A percentile compares a stretch with the other conserved stretches of the same genome.
phyloP scores from a whole-genome alignment of 768 basidiomycete species.

The Scleroderma bovista region DNA sequence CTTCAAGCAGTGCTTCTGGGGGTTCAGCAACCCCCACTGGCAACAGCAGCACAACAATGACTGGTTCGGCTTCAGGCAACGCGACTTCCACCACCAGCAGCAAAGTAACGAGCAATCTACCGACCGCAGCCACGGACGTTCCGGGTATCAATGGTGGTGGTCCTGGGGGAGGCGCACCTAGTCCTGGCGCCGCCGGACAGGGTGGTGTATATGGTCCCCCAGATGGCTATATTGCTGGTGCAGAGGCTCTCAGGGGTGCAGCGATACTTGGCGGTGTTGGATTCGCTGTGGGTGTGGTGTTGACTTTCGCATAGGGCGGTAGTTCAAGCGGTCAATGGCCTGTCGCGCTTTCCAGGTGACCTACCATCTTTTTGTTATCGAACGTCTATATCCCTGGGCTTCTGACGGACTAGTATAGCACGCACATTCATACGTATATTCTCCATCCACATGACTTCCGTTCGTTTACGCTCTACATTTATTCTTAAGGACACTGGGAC shows the following conservation, averaged over 20 bases:
- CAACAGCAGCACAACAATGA: conserved; percentile 13
- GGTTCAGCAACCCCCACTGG: conserved; percentile 14
- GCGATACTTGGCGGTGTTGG: conserved; percentile 40
- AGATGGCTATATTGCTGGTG: conserved; percentile 61
- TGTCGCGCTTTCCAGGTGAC: conserved; percentile 1
- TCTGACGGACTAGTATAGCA: conserved; percentile 12
- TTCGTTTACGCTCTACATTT: conserved; percentile 22
- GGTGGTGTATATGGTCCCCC: conserved; percentile 58
- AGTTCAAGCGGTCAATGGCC: conserved; percentile 3
- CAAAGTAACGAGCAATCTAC: conserved; percentile 36
- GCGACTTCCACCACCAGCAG: conserved; percentile 23
- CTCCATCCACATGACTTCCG: conserved; percentile 12
- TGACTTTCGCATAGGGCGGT: conserved; percentile 38
- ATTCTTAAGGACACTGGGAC: conserved; percentile 15
- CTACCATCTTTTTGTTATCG: conserved; percentile 3
- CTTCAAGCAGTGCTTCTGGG: conserved; percentile 14
- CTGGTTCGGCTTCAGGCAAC: conserved; percentile 21
- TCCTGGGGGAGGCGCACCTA: conserved; percentile 46
- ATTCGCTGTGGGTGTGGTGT: conserved; percentile 42
- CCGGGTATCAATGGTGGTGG: conserved; percentile 46
- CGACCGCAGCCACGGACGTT: conserved; percentile 55
- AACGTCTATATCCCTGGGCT: conserved; percentile 5
- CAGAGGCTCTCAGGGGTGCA: conserved; percentile 41
- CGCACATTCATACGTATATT: conserved; percentile 12
- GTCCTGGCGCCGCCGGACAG: conserved; percentile 45